These are phyloP conservation scores for Multifurca ochricompacta DNA, from an alignment of 768 basidiomycete species.

Conservation along the genomic window DNA sequence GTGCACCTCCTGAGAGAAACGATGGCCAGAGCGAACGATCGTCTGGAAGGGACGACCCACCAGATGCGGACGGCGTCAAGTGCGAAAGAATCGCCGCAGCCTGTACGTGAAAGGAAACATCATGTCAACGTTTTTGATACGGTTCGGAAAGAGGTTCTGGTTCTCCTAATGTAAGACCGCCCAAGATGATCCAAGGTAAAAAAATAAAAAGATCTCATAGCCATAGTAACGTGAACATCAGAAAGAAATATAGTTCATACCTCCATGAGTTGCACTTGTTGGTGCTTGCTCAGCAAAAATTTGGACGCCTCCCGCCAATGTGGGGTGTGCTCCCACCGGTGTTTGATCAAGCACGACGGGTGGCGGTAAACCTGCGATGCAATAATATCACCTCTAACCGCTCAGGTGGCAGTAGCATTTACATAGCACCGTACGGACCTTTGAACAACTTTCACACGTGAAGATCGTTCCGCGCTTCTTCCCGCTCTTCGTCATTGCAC, in stretches of 20 bases:
- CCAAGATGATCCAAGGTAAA: neutral
- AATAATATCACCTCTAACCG: slow-evolving; percentile 4
- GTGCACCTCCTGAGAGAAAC: slow-evolving; percentile 62
- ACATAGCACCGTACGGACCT: slow-evolving; percentile 43
- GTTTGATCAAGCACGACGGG: slow-evolving; percentile 92
- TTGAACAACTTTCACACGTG: slow-evolving; percentile 90
- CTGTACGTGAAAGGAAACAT: slow-evolving; percentile 30
- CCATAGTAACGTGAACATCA: slow-evolving; percentile 5
- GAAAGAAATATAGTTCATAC: slow-evolving; percentile 33
- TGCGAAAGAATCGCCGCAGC: slow-evolving; percentile 94
- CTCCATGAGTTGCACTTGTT: slow-evolving; percentile 95
- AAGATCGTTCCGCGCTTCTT: slow-evolving; percentile 84
- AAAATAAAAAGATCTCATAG: slow-evolving; percentile 1
- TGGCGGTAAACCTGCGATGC: slow-evolving; percentile 68
- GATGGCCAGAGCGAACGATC: slow-evolving; percentile 92
- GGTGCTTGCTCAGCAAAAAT: slow-evolving; percentile 89
- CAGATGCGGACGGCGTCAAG: slow-evolving; percentile 56
- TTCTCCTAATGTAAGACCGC: neutral
- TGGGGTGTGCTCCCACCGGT: slow-evolving; percentile 95
- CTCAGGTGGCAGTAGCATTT: neutral
- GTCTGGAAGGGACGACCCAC: slow-evolving; percentile 77
- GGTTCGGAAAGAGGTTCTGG: neutral
- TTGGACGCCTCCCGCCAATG: slow-evolving; percentile 94
- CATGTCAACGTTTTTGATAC: neutral
- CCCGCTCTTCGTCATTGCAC: slow-evolving; percentile 32